phyloP scores from a whole-genome alignment of 345 rosid genomes.

The Aegle marmelos region DNA sequence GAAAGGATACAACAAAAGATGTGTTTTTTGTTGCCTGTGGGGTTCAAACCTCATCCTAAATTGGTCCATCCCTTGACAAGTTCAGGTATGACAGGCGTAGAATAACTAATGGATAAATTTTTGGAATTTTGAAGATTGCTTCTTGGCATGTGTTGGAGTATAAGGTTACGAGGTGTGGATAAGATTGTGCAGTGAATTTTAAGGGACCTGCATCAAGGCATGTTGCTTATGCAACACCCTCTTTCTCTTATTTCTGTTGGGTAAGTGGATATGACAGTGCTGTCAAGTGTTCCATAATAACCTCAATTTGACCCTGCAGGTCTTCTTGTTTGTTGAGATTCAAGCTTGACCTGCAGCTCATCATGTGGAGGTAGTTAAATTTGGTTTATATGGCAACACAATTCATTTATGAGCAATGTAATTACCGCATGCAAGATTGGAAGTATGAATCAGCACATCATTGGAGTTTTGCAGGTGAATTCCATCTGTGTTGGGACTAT shows the following conservation, averaged over 20 bases:
- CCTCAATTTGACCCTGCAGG: conserved; percentile 13
- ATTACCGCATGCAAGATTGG: conserved; percentile 80
- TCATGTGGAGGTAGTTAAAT: conserved; percentile 3
- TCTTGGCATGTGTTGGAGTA: conserved; percentile 21
- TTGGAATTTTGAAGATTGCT: conserved; percentile 8
- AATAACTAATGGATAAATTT: conserved; percentile 8
- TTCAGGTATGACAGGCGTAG: conserved; percentile 18
- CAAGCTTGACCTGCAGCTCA: conserved; percentile 17
- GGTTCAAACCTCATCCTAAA: conserved; percentile 17
- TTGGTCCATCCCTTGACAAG: conserved; percentile 13
- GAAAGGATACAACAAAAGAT: conserved; percentile 16
- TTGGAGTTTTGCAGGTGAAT: conserved; percentile 87
- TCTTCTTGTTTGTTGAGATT: conserved; percentile 10
- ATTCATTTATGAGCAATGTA: conserved; percentile 2
- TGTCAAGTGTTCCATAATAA: conserved; percentile 6
- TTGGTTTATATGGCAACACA: background rate
- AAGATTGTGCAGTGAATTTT: conserved; percentile 25
- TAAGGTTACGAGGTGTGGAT: conserved; percentile 22
- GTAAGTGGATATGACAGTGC: conserved; percentile 1
- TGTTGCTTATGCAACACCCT: conserved; percentile 3
- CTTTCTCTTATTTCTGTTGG: background rate
- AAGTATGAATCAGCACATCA: conserved; percentile 71
- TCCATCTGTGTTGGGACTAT: conserved; percentile 98
- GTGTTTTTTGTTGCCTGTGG: conserved; percentile 20
- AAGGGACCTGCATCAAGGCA: conserved; percentile 15